Percentiles rank a stretch among this genome's conserved stretches.
phyloP scores from a whole-genome alignment of 768 basidiomycete species.

The Termitomyces sp. region DNA sequence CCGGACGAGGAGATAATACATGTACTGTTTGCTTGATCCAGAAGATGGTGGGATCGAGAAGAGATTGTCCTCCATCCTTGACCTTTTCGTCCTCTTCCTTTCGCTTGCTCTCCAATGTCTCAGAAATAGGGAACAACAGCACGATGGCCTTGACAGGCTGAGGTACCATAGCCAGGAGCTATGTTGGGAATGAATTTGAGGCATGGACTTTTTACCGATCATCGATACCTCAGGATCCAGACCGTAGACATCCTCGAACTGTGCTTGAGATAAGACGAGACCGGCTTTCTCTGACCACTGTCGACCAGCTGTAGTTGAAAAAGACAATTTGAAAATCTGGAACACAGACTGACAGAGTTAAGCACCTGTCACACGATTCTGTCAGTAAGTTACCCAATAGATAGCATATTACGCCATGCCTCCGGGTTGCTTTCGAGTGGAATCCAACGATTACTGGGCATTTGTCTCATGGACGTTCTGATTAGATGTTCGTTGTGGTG shows the following conservation, averaged over 20 bases:
- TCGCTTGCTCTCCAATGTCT: slow-evolving; percentile 41
- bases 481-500: neutral
- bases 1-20: neutral
- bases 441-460: slow-evolving; percentile 47
- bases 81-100: slow-evolving; percentile 57
- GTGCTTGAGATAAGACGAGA: slow-evolving; percentile 38
- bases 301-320: neutral
- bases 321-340: neutral
- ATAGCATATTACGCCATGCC: slow-evolving; percentile 11
- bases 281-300: slow-evolving; percentile 74
- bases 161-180: slow-evolving; percentile 70
- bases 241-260: slow-evolving; percentile 70
- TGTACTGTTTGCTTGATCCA: slow-evolving; percentile 89
- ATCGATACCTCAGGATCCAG: slow-evolving; percentile 55
- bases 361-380: slow-evolving; percentile 31
- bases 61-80: slow-evolving; percentile 33
- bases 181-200: neutral
- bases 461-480: neutral
- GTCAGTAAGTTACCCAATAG: neutral
- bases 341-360: slow-evolving; percentile 32
- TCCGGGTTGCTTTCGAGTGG: slow-evolving; percentile 75
- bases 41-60: slow-evolving; percentile 59
- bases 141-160: slow-evolving; percentile 78
- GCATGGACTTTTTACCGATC: neutral
- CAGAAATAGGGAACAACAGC: slow-evolving; percentile 74